Conservation (phyloP, 768 basidiomycete species). For the Pleurotus pulmonarius region DNA sequence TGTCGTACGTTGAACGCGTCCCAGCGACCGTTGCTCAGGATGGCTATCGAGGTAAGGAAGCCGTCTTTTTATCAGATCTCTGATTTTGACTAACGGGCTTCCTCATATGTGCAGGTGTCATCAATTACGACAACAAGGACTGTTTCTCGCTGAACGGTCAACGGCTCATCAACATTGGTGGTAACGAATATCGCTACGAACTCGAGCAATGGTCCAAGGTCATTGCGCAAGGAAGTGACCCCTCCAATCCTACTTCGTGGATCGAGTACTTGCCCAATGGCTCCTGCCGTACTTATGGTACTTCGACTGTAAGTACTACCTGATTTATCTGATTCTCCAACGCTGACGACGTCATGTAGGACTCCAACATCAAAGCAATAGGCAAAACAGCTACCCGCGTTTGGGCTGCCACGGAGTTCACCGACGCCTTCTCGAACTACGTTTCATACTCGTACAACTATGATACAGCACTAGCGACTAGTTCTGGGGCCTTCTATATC, state of each 20-base stretch:
- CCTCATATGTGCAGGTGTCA: background rate
- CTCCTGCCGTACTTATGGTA: conserved; percentile 6
- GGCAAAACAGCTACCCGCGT: conserved; percentile 9
- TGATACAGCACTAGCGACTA: background rate
- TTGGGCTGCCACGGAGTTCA: conserved; percentile 8
- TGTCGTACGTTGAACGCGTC: conserved; percentile 8
- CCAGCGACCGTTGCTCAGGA: conserved; percentile 10
- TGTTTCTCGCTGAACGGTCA: conserved; percentile 10
- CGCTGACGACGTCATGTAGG: background rate
- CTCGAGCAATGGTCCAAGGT: conserved; percentile 13
- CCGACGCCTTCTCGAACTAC: conserved; percentile 11
- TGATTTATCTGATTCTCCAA: background rate
- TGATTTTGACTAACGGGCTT: background rate
- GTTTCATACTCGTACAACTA: conserved; percentile 6
- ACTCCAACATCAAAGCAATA: conserved; percentile 12
- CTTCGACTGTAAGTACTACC: background rate
- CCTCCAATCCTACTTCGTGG: conserved; percentile 11
- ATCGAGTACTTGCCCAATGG: conserved; percentile 12
- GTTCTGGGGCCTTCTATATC: conserved; percentile 2
- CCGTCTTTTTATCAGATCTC: background rate
- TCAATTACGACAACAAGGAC: conserved; percentile 11
- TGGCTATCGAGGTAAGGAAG: conserved; percentile 6
- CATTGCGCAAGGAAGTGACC: conserved; percentile 3
- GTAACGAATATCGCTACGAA: conserved; percentile 13
- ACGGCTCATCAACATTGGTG: conserved; percentile 9